These are phyloP conservation scores for Melastoma malabathricum DNA, from an alignment of 345 rosid species.

Conservation along the genomic window DNA sequence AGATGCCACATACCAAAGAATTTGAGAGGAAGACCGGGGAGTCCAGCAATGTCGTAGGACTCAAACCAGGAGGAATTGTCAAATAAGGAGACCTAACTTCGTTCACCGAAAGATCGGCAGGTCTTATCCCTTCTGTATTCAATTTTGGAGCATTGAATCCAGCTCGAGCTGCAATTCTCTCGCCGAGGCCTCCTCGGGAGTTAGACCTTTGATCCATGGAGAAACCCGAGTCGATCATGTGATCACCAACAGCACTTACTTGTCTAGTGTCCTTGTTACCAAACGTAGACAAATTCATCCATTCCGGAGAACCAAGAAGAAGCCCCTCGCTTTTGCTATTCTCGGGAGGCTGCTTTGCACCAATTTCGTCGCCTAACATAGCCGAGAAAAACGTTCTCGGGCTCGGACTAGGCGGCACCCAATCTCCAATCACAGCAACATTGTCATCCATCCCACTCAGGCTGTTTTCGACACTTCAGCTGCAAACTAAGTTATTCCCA, in stretches of 20 bases:
- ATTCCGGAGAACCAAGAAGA: conserved; percentile 20
- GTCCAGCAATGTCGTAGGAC: conserved; percentile 87
- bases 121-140: conserved; percentile 57
- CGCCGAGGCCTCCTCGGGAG: conserved; percentile 55
- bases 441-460: conserved; percentile 70
- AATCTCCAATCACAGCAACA: conserved; percentile 63
- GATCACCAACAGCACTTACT: conserved; percentile 9
- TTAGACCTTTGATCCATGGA: conserved; percentile 27
- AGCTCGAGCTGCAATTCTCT: conserved; percentile 75
- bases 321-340: conserved; percentile 23
- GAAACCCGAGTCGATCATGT: conserved; percentile 15
- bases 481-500: background rate
- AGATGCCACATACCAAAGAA: conserved; percentile 32
- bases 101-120: conserved; percentile 33
- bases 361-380: conserved; percentile 31
- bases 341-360: conserved; percentile 19
- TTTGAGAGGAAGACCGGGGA: conserved; percentile 79
- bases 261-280: conserved; percentile 21
- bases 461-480: conserved; percentile 10
- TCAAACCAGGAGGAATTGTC: conserved; percentile 77
- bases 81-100: conserved; percentile 44
- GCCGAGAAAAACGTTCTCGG: conserved; percentile 47
- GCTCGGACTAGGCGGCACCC: conserved; percentile 70
- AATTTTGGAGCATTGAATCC: conserved; percentile 76
- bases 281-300: conserved; percentile 13